Evolutionary conservation across 371 early-diverging fungal species (phyloP).

Genomic region (Apophysomyces variabilis): DNA sequence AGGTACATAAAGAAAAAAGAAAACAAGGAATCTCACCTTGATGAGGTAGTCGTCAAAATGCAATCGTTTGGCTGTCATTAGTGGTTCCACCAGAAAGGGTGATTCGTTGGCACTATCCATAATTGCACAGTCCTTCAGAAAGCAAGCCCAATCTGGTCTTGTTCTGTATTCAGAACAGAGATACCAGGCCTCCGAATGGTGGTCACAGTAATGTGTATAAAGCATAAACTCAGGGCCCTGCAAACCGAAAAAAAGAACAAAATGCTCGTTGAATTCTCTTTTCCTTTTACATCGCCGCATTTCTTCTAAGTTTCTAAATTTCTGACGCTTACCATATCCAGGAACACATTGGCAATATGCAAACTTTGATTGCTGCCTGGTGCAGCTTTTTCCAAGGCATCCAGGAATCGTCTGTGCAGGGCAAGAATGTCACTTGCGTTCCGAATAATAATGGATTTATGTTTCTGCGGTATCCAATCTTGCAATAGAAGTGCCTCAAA

Average conservation of each 20-base stretch:
- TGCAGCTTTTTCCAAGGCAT: constrained; percentile 17
- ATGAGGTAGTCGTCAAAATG: constrained; percentile 57
- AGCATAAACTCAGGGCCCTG: constrained; percentile 39
- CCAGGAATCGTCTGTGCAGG: constrained; percentile 40
- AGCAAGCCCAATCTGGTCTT: constrained; percentile 46
- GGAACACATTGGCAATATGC: constrained; percentile 37
- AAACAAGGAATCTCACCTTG: constrained; percentile 29
- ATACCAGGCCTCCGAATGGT: constrained; percentile 43
- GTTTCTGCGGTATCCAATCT: constrained; percentile 41
- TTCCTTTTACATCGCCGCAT: no score
- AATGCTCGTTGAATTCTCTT: no score
- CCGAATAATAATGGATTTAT: constrained; percentile 38
- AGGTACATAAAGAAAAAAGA: neutral
- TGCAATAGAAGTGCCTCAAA: constrained; percentile 33
- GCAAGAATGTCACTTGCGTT: constrained; percentile 40
- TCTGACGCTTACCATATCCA: constrained; percentile 39
- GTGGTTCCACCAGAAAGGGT: neutral
- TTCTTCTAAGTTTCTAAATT: neutral
- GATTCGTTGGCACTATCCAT: neutral
- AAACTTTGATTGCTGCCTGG: constrained; percentile 11
- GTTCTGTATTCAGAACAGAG: constrained; percentile 42
- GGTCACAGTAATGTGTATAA: constrained; percentile 48
- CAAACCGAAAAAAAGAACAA: constrained; percentile 5
- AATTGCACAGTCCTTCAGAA: constrained; percentile 35
- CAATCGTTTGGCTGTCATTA: constrained; percentile 28